Base-by-base conservation (phyloP, 2,329 filamentous ascomycete genomes). In the Claviceps sp. region DNA sequence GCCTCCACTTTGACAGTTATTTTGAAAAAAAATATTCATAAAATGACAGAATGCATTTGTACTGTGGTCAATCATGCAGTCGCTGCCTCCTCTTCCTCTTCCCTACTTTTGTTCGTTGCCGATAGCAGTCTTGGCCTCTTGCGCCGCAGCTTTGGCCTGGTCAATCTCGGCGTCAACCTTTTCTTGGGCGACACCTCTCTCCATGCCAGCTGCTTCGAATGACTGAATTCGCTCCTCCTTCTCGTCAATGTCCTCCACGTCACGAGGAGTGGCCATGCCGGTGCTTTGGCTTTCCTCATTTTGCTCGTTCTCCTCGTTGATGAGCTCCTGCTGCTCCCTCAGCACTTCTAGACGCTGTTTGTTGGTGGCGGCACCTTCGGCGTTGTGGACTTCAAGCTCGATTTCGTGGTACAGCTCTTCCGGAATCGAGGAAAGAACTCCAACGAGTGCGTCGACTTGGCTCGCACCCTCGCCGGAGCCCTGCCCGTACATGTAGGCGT, bases 361-460 rank as follows among this genome's bases (percentile, higher is more conserved):
- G 80, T 98, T 98, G 58, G 93, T 98, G 23, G 93, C 93, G 11
- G 90, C 91, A 55, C 93, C 93, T 71, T 98, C 93, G 47, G 91
- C 90, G 55, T 85, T 95, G 76, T 96, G 88, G 9, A 98, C 89
- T 72, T 98, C 93, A 36, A 98, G 85, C 71, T 97, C 93, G 57
- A 98, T 96, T 74, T 98, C 93, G 76, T 98, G 93, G 86, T 94
- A 98, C 42, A 98, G 78, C 68, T 98, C 93, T 69, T 98, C 93
- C 3, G 93, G 93, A 56, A 98, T 97, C 54, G 86, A 90, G 42
- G 88, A 94, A 42, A 98, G 75, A 5, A 98, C 93, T 51, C 89
- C 87, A 54, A 90, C 88, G 47, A 98, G 79, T 0, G 93, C 89
- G 59, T 96, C 90, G 53, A 98, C 89, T 71, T 97, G 91, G 55